Evolutionary conservation across 2,329 filamentous ascomycete genomes (phyloP).

Genomic region (Neofusicoccum sp.): DNA sequence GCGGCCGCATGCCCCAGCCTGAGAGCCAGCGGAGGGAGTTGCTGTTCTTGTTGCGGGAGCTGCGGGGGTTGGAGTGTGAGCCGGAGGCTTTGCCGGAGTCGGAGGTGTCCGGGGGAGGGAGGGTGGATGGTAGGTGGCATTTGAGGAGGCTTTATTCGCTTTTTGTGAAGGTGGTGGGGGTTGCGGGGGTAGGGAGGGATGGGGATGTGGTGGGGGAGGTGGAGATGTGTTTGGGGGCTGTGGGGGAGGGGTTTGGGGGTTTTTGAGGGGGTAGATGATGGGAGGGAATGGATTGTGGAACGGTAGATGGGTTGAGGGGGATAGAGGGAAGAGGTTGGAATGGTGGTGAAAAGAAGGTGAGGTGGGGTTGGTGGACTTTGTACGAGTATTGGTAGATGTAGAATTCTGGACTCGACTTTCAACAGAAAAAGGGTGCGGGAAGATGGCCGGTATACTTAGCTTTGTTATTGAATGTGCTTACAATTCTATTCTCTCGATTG

Average conservation of each 20-base stretch:
- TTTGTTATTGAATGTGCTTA: too few species aligned
- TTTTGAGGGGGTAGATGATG: neutral
- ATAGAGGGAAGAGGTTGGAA: too few species aligned
- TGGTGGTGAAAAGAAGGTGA: too few species aligned
- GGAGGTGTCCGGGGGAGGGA: conserved; percentile 36
- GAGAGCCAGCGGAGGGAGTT: conserved; percentile 77
- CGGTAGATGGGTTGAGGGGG: too few species aligned
- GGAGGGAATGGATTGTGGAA: neutral
- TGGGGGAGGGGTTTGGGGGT: conserved; percentile 39
- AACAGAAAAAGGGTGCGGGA: too few species aligned
- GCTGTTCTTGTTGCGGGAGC: conserved; percentile 63
- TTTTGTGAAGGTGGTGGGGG: conserved; percentile 61
- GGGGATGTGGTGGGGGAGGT: conserved; percentile 54
- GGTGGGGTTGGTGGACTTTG: too few species aligned
- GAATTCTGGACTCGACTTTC: too few species aligned
- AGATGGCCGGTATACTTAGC: too few species aligned
- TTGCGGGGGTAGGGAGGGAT: conserved; percentile 57
- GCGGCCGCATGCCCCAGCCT: conserved; percentile 86
- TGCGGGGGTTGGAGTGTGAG: conserved; percentile 68
- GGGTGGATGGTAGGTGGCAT: conserved; percentile 59
- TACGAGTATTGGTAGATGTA: too few species aligned
- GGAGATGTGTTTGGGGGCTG: conserved; percentile 38
- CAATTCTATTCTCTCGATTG: too few species aligned
- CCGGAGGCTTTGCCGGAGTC: conserved; percentile 60
- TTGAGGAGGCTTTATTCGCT: conserved; percentile 78